Evolutionary conservation across 495 filamentous ascomycete species (phyloP).

Genomic region (Penicillium dipodomyicola): DNA sequence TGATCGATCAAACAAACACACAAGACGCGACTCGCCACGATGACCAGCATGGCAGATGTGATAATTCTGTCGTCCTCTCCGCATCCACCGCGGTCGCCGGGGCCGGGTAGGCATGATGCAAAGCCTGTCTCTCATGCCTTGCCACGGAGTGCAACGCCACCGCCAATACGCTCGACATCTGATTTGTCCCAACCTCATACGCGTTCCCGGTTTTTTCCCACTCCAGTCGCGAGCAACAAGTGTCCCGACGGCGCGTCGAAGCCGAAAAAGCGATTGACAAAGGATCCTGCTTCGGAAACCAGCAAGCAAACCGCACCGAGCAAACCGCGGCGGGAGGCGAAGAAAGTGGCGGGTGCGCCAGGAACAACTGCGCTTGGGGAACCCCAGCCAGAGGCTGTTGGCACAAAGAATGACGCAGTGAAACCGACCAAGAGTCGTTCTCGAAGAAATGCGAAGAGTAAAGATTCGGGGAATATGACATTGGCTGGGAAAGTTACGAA

Average conservation of each 20-base stretch:
- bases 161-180: conserved; percentile 37
- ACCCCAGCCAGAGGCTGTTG: not conserved
- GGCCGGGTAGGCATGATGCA: conserved; percentile 10
- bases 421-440: conserved; percentile 27
- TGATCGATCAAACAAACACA: not conserved
- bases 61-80: conserved; percentile 47
- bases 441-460: conserved; percentile 18
- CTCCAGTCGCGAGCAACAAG: conserved; percentile 8
- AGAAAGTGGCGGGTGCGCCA: conserved; percentile 17
- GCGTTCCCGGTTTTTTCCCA: conserved; percentile 33
- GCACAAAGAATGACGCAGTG: conserved; percentile 14
- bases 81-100: conserved; percentile 24
- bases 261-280: conserved; percentile 11
- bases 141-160: conserved; percentile 29
- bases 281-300: not conserved
- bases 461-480: conserved; percentile 33
- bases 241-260: not conserved
- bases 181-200: conserved; percentile 28
- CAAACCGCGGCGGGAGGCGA: conserved; percentile 21
- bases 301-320: conserved; percentile 8
- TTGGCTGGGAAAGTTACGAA: conserved; percentile 40
- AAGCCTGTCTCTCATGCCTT: conserved; percentile 15
- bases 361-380: conserved; percentile 5
- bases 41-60: conserved; percentile 33
- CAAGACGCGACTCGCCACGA: conserved; percentile 23